phyloP scores from a whole-genome alignment of 768 basidiomycete species.

The Auricularia sp. region DNA sequence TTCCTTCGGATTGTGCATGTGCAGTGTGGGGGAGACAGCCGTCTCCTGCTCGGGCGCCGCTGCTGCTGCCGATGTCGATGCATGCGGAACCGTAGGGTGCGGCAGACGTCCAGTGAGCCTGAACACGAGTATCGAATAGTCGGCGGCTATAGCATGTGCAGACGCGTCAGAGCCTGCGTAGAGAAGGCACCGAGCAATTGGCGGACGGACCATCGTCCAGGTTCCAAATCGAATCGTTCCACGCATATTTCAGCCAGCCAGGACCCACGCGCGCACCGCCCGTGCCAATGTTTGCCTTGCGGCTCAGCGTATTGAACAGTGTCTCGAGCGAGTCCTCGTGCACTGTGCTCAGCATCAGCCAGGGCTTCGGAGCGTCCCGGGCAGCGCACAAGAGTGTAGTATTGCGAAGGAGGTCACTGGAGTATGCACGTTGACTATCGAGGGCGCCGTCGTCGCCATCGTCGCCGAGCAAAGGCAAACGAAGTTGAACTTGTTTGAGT shows the following conservation, averaged over 20 bases:
- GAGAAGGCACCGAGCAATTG: not conserved
- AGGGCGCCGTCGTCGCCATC: not conserved
- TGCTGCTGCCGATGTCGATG: not conserved
- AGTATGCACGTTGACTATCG: conserved; percentile 63
- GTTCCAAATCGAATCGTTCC: conserved; percentile 69
- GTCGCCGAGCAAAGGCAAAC: not conserved
- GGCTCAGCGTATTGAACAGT: conserved; percentile 61
- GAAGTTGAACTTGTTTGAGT: not conserved
- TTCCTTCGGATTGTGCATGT: conserved; percentile 50
- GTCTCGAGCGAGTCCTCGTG: conserved; percentile 53
- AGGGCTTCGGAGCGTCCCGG: not conserved
- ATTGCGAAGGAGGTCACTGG: conserved; percentile 65
- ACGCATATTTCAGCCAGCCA: conserved; percentile 84
- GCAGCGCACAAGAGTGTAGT: conserved; percentile 50
- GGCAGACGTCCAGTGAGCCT: conserved; percentile 28
- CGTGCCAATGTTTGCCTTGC: conserved; percentile 51
- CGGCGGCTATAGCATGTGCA: conserved; percentile 45
- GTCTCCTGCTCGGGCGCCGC: not conserved
- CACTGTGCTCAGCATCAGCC: conserved; percentile 32
- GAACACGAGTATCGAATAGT: conserved; percentile 81
- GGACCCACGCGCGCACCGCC: conserved; percentile 52
- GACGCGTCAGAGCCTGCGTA: not conserved
- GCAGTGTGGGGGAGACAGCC: conserved; percentile 32
- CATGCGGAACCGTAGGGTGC: not conserved
- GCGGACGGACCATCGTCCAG: conserved; percentile 71